phyloP scores from a whole-genome alignment of 1,284 basidiomycete species.

The Neolentinus lepideus region DNA sequence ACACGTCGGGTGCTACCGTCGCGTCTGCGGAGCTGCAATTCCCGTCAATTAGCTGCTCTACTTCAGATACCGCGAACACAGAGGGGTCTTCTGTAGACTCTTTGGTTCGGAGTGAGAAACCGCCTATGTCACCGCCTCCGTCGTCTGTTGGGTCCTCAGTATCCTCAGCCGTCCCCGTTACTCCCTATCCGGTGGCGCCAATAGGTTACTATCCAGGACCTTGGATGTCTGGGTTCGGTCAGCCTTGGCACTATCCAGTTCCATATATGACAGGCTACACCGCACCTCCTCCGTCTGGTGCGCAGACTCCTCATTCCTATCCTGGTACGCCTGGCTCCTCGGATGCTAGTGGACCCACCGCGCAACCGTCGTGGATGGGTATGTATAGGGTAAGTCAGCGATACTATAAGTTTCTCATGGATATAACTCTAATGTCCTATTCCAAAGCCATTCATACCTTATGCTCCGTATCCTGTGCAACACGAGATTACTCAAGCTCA shows the following conservation, averaged over 20 bases:
- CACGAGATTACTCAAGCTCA: conserved; percentile 12
- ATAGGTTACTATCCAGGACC: conserved; percentile 43
- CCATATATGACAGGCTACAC: conserved; percentile 43
- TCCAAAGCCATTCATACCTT: conserved; percentile 35
- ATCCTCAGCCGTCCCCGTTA: conserved; percentile 23
- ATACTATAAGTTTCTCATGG: background rate
- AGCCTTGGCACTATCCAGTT: conserved; percentile 41
- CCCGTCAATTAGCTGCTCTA: background rate
- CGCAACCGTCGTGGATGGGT: conserved; percentile 21
- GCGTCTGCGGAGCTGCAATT: background rate
- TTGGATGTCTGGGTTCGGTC: conserved; percentile 49
- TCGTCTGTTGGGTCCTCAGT: conserved; percentile 14
- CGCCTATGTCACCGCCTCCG: conserved; percentile 9
- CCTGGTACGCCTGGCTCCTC: conserved; percentile 24
- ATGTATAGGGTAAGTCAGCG: conserved; percentile 39
- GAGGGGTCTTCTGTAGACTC: background rate
- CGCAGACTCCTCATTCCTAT: conserved; percentile 8
- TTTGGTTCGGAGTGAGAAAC: too few species aligned
- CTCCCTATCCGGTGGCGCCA: conserved; percentile 30
- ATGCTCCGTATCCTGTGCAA: conserved; percentile 29
- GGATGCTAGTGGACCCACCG: conserved; percentile 26
- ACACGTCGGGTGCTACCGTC: background rate
- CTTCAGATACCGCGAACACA: background rate
- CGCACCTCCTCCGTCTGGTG: conserved; percentile 29
- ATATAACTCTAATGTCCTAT: conserved; percentile 8